phyloP scores from a whole-genome alignment of 176 grass and related monocot species.

The Pharus latifolius region DNA sequence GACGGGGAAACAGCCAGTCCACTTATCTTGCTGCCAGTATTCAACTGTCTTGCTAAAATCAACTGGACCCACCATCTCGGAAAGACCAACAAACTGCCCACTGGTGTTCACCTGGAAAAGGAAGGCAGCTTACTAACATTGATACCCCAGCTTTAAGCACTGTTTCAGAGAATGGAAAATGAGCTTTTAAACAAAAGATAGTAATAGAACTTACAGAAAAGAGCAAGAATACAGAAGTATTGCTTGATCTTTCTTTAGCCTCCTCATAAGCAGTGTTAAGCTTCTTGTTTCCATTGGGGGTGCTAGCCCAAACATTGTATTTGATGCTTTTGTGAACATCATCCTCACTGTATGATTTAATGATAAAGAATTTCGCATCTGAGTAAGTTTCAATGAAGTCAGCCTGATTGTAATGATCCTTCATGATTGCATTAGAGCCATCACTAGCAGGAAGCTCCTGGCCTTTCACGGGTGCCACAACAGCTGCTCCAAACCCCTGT shows the following conservation, averaged over 20 bases:
- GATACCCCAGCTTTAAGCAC: background rate
- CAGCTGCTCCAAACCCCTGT: conserved; percentile 19
- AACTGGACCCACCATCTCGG: conserved; percentile 69
- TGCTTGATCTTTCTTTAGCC: conserved; percentile 45
- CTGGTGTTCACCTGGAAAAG: conserved; percentile 66
- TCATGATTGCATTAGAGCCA: conserved; percentile 12
- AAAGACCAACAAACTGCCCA: conserved; percentile 79
- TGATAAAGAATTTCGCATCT: conserved; percentile 82
- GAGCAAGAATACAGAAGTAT: conserved; percentile 65
- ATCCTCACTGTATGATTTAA: conserved; percentile 95
- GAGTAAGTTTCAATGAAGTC: conserved; percentile 57
- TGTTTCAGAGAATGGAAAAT: background rate
- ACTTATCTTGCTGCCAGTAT: conserved; percentile 92
- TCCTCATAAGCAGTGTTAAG: conserved; percentile 76
- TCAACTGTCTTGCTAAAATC: conserved; percentile 86
- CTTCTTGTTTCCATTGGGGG: conserved; percentile 83
- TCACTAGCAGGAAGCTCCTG: conserved; percentile 24
- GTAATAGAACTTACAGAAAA: conserved; percentile 67
- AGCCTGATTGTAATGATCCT: conserved; percentile 58
- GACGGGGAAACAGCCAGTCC: conserved; percentile 86
- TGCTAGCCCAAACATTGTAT: conserved; percentile 91
- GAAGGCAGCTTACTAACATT: background rate
- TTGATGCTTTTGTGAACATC: conserved; percentile 93
- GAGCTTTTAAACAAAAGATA: background rate
- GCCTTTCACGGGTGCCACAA: conserved; percentile 24